A percentile compares a stretch with the other conserved stretches of the same genome.
These are phyloP conservation scores for Hemisphaericaspora nanyangensis DNA, from an alignment of 805 yeast genomes.

Conservation along the genomic window DNA sequence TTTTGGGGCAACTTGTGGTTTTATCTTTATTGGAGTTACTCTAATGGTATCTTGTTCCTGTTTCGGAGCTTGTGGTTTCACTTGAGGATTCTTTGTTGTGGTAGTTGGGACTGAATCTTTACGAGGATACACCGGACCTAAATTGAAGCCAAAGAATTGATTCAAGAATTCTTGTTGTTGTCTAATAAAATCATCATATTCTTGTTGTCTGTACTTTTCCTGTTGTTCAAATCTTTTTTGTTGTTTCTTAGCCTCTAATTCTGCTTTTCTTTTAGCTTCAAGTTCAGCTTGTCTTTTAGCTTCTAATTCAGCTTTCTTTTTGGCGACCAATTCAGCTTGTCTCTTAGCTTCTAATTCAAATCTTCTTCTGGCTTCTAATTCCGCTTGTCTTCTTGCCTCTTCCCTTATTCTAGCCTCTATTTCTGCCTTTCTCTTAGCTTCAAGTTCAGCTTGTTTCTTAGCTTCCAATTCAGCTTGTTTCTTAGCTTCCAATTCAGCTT, in stretches of 20 bases:
- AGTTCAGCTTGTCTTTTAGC: slow-evolving; percentile 1
- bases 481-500: slow-evolving; percentile 5
- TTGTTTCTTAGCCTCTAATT: slow-evolving; percentile 1
- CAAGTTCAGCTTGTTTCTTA: neutral
- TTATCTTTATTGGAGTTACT: neutral
- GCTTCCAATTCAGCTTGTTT: slow-evolving; percentile 2
- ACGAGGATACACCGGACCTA: neutral
- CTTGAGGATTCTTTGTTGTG: neutral
- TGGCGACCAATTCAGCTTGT: slow-evolving; percentile 8
- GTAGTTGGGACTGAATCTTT: neutral
- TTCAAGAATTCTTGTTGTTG: slow-evolving; percentile 25
- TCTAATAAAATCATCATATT: slow-evolving; percentile 7
- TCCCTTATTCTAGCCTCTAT: slow-evolving; percentile 8
- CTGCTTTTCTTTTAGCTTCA: slow-evolving; percentile 1
- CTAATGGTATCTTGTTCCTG: neutral
- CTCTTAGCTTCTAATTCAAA: slow-evolving; percentile 5
- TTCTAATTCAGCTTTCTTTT: neutral
- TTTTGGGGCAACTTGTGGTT: slow-evolving; percentile 7
- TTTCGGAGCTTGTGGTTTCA: neutral
- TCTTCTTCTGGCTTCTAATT: slow-evolving; percentile 7
- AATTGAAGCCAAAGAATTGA: slow-evolving; percentile 16
- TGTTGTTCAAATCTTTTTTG: slow-evolving; percentile 3
- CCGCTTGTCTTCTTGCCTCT: slow-evolving; percentile 7
- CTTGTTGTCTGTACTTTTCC: slow-evolving; percentile 4
- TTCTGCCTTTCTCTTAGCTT: slow-evolving; percentile 6